A percentile compares a stretch with the other conserved stretches of the same genome.
These are phyloP conservation scores for Glomus cerebriforme DNA, from an alignment of 192 early-diverging fungal genomes.

Conservation along the genomic window DNA sequence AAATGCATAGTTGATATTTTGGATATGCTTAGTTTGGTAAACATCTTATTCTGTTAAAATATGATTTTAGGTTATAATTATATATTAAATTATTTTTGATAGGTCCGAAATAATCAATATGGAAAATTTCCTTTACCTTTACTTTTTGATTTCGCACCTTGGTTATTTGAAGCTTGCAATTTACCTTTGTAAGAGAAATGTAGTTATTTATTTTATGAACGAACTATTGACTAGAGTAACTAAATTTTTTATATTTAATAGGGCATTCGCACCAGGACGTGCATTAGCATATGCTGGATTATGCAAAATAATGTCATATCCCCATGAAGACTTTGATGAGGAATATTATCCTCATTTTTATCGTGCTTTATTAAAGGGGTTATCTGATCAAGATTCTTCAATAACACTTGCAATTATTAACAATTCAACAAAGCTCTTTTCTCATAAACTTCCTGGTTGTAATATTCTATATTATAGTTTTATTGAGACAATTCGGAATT, in stretches of 20 bases:
- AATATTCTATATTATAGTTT: conserved; percentile 67
- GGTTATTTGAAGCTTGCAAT: conserved; percentile 76
- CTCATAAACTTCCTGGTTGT: conserved; percentile 65
- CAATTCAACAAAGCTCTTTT: conserved; percentile 71
- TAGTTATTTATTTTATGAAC: background rate
- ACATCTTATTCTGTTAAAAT: conserved; percentile 27
- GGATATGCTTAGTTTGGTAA: conserved; percentile 61
- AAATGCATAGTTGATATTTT: conserved; percentile 65
- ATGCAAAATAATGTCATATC: conserved; percentile 77
- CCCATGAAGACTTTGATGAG: conserved; percentile 60
- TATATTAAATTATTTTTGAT: background rate
- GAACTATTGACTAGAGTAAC: background rate
- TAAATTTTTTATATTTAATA: conserved; percentile 38
- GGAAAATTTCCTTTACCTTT: conserved; percentile 59
- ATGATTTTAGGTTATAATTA: conserved; percentile 7
- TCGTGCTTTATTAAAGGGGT: conserved; percentile 48
- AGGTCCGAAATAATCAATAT: conserved; percentile 62
- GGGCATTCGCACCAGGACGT: conserved; percentile 63
- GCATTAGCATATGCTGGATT: conserved; percentile 68
- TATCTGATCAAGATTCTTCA: conserved; percentile 52
- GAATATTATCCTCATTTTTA: conserved; percentile 74
- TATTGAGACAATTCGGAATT: conserved; percentile 59
- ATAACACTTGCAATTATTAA: conserved; percentile 67
- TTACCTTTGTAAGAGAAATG: conserved; percentile 51
- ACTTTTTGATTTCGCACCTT: conserved; percentile 74